phyloP scores from a whole-genome alignment of 306 rosid genomes.

The Lathyrus tuberosus region DNA sequence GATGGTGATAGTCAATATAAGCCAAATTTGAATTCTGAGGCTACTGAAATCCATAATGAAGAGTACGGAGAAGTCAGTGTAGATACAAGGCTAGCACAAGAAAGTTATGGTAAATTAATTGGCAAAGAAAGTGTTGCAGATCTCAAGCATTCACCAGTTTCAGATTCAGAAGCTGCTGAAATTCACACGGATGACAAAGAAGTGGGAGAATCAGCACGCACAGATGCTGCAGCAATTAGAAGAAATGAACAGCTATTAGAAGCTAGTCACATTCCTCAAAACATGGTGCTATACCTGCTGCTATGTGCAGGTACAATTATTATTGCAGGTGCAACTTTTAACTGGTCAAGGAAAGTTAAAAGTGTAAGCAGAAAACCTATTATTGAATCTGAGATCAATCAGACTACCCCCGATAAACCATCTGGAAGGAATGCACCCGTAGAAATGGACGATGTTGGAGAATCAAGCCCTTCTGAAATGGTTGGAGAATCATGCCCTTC shows the following conservation, averaged over 20 bases:
- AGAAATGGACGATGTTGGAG: constrained; percentile 50
- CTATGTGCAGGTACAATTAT: constrained; percentile 42
- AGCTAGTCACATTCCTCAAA: constrained; percentile 19
- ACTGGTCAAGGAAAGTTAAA: constrained; percentile 42
- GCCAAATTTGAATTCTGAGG: constrained; percentile 21
- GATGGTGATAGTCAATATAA: constrained; percentile 26
- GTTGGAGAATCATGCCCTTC: constrained; percentile 61
- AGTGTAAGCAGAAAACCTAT: constrained; percentile 37
- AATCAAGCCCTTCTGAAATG: constrained; percentile 64
- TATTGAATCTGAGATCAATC: constrained; percentile 29
- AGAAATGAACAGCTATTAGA: constrained; percentile 19
- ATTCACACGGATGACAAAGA: constrained; percentile 7
- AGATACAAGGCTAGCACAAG: constrained; percentile 24
- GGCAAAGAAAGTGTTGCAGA: constrained; percentile 9
- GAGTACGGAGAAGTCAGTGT: constrained; percentile 7
- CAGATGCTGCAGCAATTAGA: constrained; percentile 34
- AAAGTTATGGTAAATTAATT: constrained; percentile 3
- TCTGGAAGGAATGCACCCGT: constrained; percentile 41
- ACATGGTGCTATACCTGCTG: constrained; percentile 37
- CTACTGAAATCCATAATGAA: constrained; percentile 23
- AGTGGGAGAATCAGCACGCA: constrained; percentile 24
- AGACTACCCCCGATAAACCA: constrained; percentile 42
- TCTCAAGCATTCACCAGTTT: constrained; percentile 25
- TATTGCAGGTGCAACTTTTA: constrained; percentile 44
- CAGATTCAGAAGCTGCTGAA: constrained; percentile 30